Conservation (phyloP, 371 early-diverging fungal species). For the Mortierella sp. region DNA sequence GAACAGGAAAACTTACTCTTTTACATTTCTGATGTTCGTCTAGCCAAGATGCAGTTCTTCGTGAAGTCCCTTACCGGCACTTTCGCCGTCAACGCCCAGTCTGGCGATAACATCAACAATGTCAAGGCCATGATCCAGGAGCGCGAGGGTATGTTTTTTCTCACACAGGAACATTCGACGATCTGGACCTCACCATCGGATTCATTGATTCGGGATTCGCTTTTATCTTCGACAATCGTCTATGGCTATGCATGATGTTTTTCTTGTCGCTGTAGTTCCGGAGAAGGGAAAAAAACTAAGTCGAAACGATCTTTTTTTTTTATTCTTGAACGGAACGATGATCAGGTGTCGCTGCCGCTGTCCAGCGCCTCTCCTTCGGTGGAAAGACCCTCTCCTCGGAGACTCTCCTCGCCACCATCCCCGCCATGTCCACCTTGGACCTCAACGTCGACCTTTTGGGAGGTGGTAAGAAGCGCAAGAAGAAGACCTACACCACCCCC, state of each 20-base stretch:
- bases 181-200: slow-evolving; percentile 8
- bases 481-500: slow-evolving; percentile 99
- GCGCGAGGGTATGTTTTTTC: slow-evolving; percentile 81
- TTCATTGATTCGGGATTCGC: not conserved
- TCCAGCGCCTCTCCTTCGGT: slow-evolving; percentile 94
- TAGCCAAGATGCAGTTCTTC: slow-evolving; percentile 85
- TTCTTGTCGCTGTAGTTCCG: slow-evolving; percentile 12
- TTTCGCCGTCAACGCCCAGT: slow-evolving; percentile 85
- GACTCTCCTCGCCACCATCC: slow-evolving; percentile 87
- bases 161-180: slow-evolving; percentile 11
- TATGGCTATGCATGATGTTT: not conserved
- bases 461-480: slow-evolving; percentile 99
- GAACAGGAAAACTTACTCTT: not conserved
- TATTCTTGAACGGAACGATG: not conserved
- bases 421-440: slow-evolving; percentile 93
- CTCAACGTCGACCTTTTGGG: slow-evolving; percentile 80
- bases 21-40: not conserved
- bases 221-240: not conserved
- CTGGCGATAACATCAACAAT: slow-evolving; percentile 81
- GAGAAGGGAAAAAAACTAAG: slow-evolving; percentile 8
- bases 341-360: slow-evolving; percentile 89
- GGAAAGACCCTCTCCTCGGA: slow-evolving; percentile 93
- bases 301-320: slow-evolving; percentile 10
- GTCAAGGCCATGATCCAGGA: slow-evolving; percentile 92
- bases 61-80: slow-evolving; percentile 90